A percentile compares a stretch with the other conserved stretches of the same genome.
phyloP scores from a whole-genome alignment of 345 rosid genomes.

The Hirschfeldia incana region DNA sequence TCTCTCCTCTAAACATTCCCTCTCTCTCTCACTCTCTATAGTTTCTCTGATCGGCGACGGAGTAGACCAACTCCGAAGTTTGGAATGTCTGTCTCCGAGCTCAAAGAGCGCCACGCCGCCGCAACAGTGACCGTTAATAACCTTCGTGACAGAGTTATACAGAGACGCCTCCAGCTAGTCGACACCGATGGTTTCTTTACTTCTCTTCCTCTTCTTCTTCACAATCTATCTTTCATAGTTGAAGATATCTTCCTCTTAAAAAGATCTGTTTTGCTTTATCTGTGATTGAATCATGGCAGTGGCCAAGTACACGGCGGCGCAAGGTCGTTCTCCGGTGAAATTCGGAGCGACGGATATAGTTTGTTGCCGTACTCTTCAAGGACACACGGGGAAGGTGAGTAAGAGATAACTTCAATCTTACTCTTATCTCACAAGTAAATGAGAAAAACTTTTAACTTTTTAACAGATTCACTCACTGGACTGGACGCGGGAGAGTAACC shows the following conservation, averaged over 20 bases:
- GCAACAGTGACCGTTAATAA: conserved; percentile 64
- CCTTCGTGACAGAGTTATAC: conserved; percentile 72
- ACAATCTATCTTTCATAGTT: neutral
- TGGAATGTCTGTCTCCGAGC: conserved; percentile 78
- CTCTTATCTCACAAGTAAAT: too few relatives aligned
- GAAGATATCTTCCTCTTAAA: conserved; percentile 16
- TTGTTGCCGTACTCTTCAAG: conserved; percentile 89
- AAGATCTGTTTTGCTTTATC: conserved; percentile 32
- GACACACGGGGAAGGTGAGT: conserved; percentile 88
- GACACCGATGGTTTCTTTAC: conserved; percentile 62
- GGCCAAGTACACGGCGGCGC: conserved; percentile 62
- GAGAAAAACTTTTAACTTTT: too few relatives aligned
- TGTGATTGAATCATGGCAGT: conserved; percentile 47
- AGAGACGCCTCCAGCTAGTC: conserved; percentile 73
- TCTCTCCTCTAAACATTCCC: conserved; percentile 10
- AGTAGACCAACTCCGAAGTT: too few relatives aligned
- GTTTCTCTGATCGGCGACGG: too few relatives aligned
- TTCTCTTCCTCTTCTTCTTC: neutral
- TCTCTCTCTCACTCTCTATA: too few relatives aligned
- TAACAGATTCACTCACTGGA: too few relatives aligned
- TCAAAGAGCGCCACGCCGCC: conserved; percentile 76
- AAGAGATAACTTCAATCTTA: too few relatives aligned
- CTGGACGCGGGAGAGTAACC: too few relatives aligned
- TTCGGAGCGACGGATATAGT: conserved; percentile 91
- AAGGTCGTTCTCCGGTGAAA: conserved; percentile 63